Conservation (phyloP, 352 stramenopile genomes). For the Pythium pyrilobum region DNA sequence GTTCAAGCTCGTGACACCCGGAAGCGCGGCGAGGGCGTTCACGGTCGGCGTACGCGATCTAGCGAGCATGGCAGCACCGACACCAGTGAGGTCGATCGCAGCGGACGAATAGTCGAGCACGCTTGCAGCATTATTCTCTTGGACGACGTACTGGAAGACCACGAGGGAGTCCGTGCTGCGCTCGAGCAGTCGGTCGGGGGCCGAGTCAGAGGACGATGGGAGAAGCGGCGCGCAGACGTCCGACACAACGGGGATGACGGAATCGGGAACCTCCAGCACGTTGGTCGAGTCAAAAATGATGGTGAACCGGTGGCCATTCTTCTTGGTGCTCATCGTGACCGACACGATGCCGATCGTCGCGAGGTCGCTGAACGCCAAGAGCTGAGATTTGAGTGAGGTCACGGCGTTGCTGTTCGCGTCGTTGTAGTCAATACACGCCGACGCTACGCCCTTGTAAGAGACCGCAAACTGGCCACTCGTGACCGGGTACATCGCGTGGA, state of each 20-base stretch:
- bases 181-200: conserved; percentile 31
- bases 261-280: conserved; percentile 33
- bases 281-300: conserved; percentile 48
- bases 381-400: conserved; percentile 38
- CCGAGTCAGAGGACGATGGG: conserved; percentile 24
- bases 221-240: conserved; percentile 55
- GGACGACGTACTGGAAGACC: conserved; percentile 59
- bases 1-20: conserved; percentile 19
- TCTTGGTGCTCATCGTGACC: conserved; percentile 30
- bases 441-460: conserved; percentile 30
- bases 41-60: conserved; percentile 29
- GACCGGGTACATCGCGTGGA: conserved; percentile 40
- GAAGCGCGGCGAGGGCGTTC: conserved; percentile 27
- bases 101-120: conserved; percentile 26
- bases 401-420: conserved; percentile 31
- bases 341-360: conserved; percentile 47
- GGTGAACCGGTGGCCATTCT: conserved; percentile 56
- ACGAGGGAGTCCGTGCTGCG: conserved; percentile 34
- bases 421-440: conserved; percentile 46
- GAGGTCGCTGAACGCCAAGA: conserved; percentile 41
- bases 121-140: conserved; percentile 20
- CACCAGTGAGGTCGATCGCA: conserved; percentile 21
- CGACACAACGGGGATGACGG: conserved; percentile 30
- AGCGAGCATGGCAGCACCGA: conserved; percentile 23
- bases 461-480: conserved; percentile 63